Evolutionary conservation across 345 rosid species (phyloP), one percentile per base, ranked within the genome.

Genomic region (Alliaria petiolata): DNA sequence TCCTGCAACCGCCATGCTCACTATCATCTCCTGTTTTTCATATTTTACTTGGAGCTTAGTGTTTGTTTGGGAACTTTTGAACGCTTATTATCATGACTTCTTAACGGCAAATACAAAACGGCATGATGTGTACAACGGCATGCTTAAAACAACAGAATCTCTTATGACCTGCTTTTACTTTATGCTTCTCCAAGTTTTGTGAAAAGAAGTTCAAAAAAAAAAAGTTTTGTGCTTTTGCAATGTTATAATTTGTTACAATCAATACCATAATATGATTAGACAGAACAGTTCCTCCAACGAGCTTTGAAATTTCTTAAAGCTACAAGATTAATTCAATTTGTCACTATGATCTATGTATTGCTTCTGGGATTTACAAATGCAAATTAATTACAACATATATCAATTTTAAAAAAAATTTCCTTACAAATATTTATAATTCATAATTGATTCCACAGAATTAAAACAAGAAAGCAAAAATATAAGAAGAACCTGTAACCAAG

Each of bases 1-100:
- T 53, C 98, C 95, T 0, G 89, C 95, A 7, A 92, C 75, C 25
- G 98, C 96, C 96, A 84, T 90, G 80, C 98, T 92, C 78, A 92
- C 96, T 69, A 92, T 92, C 74, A 81, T 84, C 76, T 90, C 96
- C 98, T 92, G 82, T 81, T 54, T 58, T 46, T 6, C 6, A 20
- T 10, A 4, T 0, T 26, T 16, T 10, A 12, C 5, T 55, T 56
- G 19, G 40, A 65, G 51, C 20, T 73, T 46, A 65, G 43, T 55
- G 35, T 46, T 16, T 57, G 17, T 33, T 52, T 62, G 36, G 36
- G 53, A 30, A 47, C 40, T 31, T 28, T 22, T 64, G 45, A n/a
- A 36, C 31, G 22, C 15, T 53, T 20, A n/a, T n/a, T n/a, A n/a
- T 20, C 30, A 17, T 12, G 16, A 53, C 40, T n/a, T 33, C 15